phyloP scores from a whole-genome alignment of 2,329 filamentous ascomycete species.

The Teratosphaeria nubilosa region DNA sequence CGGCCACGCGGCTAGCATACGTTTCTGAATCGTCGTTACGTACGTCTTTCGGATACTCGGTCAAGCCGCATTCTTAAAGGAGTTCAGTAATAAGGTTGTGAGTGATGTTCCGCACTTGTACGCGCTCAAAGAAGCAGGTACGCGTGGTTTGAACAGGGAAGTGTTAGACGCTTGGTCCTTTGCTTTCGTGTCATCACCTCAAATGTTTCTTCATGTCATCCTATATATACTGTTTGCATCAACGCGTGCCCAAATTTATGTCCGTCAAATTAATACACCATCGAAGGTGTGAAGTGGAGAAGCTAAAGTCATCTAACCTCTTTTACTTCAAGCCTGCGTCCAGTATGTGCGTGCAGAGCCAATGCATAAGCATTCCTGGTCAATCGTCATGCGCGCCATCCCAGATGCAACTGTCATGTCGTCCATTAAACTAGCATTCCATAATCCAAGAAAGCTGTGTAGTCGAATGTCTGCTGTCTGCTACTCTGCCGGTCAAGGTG shows the following conservation, averaged over 20 bases:
- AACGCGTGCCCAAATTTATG: background rate
- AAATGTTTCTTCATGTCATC: background rate
- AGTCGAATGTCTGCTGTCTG: background rate
- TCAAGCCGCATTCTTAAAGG: background rate
- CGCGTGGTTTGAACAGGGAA: background rate
- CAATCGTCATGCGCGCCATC: background rate
- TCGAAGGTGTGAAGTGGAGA: background rate
- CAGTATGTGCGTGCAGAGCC: background rate
- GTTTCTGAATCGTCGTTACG: background rate
- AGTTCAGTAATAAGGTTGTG: background rate
- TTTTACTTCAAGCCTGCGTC: background rate
- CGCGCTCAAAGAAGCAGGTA: background rate
- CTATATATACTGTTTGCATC: background rate
- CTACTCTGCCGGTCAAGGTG: background rate
- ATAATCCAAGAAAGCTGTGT: background rate
- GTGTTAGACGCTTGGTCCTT: background rate
- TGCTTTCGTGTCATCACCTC: background rate
- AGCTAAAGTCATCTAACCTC: background rate
- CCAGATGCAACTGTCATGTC: background rate
- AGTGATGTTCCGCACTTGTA: background rate
- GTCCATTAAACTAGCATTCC: background rate
- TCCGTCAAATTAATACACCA: background rate
- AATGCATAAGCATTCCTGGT: background rate
- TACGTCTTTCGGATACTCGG: background rate
- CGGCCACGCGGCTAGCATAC: background rate